These are phyloP conservation scores for Hysterium pulicare DNA, from an alignment of 2,329 filamentous ascomycete species.

Conservation along the genomic window DNA sequence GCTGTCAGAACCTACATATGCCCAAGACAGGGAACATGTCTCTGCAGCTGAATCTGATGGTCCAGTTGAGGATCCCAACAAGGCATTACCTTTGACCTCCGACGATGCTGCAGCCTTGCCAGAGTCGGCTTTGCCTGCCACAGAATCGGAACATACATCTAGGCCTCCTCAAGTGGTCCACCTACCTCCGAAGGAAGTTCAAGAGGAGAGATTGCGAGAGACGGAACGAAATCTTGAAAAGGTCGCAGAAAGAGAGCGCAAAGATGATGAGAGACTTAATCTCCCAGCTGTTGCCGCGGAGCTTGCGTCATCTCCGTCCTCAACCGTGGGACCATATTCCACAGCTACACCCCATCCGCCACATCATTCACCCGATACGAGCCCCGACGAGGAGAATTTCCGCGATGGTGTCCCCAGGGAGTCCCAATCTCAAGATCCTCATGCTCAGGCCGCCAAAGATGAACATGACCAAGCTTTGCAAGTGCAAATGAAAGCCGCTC, in stretches of 20 bases:
- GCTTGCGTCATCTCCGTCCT: slow-evolving; percentile 53
- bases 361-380: slow-evolving; percentile 69
- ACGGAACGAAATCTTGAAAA: slow-evolving; percentile 39
- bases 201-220: slow-evolving; percentile 46
- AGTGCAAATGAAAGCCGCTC: slow-evolving; percentile 47
- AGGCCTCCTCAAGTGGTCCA: slow-evolving; percentile 41
- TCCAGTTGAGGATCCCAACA: slow-evolving; percentile 20
- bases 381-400: slow-evolving; percentile 61
- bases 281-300: slow-evolving; percentile 25
- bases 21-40: slow-evolving; percentile 10
- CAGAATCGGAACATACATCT: slow-evolving; percentile 10
- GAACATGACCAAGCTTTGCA: slow-evolving; percentile 52
- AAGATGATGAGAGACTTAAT: slow-evolving; percentile 35
- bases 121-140: slow-evolving; percentile 15
- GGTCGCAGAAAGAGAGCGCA: slow-evolving; percentile 34
- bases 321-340: slow-evolving; percentile 66
- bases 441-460: slow-evolving; percentile 47
- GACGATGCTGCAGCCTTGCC: slow-evolving; percentile 32
- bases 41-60: slow-evolving; percentile 12
- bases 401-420: slow-evolving; percentile 30
- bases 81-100: slow-evolving; percentile 24
- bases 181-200: slow-evolving; percentile 49
- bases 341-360: slow-evolving; percentile 68
- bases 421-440: slow-evolving; percentile 26
- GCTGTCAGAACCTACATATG: slow-evolving; percentile 10